Base-by-base conservation (phyloP, 2,329 filamentous ascomycete genomes). In the Pezicula neosporulosa region DNA sequence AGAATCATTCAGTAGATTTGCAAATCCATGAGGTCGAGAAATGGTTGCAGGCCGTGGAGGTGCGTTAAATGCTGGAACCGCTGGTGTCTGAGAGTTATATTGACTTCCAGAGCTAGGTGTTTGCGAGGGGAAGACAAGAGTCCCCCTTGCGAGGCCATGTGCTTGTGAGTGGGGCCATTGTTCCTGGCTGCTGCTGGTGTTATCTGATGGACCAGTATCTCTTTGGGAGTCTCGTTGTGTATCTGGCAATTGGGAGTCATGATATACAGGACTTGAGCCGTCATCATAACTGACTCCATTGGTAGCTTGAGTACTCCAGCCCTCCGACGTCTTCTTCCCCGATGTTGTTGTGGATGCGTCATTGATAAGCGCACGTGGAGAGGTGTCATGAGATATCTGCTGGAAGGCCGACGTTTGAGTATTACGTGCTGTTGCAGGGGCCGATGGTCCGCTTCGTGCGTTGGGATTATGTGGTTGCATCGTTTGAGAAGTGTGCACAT, bases 331-430 rank as follows among this genome's bases (percentile, higher is more conserved):
- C 2, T 89, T 92, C 70, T 96, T 94, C n/a, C 85, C 83, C 3
- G 82, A 87, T 19, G 84, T 85, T 1, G 92, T 96, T 1, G 92
- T 95, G 2, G 91, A 96, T 2, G 91, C 93, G 63, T 96, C 91
- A 62, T 97, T 97, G 48, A 85, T 73, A 52, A 80, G 68, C 12
- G 78, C 79, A 24, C 78, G 81, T 13, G 81, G 81, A 4, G 80
- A 81, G 48, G 82, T 72, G 4, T 80, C 82, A 0, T 76, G 70
- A 1, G 82, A 80, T 3, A 86, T 68, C 18, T 79, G 72, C 15
- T 81, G 83, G 42, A 85, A 69, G 1, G 73, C 77, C 1, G 87
- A 89, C 19, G 84, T 74, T 53, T 83, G 81, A 2, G 77, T 80
- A 59, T 71, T 82, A 52, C 66, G 81, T 1, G 66, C 67, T 2